These are phyloP conservation scores for Pseudomassariella vexata DNA, from an alignment of 2,329 filamentous ascomycete genomes.

Conservation along the genomic window DNA sequence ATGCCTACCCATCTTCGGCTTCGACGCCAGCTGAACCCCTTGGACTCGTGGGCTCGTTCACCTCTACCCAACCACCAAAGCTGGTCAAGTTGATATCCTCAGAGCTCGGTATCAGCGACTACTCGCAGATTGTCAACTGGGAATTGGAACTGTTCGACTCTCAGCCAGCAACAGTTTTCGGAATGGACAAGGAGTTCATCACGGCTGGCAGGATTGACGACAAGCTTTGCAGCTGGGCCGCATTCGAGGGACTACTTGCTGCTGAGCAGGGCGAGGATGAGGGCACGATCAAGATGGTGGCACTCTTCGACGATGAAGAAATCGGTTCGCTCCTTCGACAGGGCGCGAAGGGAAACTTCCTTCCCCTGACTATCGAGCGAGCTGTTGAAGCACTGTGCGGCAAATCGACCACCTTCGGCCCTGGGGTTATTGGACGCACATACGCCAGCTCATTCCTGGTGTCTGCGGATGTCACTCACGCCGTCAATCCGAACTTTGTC, in stretches of 20 bases:
- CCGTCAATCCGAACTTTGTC: constrained; percentile 91
- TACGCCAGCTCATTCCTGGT: constrained; percentile 90
- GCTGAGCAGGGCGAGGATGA: constrained; percentile 51
- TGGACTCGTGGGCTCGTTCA: constrained; percentile 67
- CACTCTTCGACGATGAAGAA: constrained; percentile 96
- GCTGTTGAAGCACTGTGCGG: constrained; percentile 61
- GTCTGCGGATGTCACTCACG: constrained; percentile 89
- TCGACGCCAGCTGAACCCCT: constrained; percentile 36
- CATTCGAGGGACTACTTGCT: constrained; percentile 75
- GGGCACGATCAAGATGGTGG: constrained; percentile 79
- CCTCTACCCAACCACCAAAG: constrained; percentile 75
- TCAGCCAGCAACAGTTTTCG: constrained; percentile 77
- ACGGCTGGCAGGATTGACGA: constrained; percentile 94
- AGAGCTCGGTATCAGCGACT: constrained; percentile 68
- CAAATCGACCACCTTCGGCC: constrained; percentile 37
- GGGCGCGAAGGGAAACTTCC: constrained; percentile 84
- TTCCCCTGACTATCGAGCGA: constrained; percentile 75
- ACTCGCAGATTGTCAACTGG: constrained; percentile 83
- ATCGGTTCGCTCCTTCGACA: constrained; percentile 88
- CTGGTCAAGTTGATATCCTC: constrained; percentile 78
- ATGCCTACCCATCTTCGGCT: constrained; percentile 33
- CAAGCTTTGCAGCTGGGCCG: constrained; percentile 93
- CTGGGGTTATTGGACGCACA: constrained; percentile 68
- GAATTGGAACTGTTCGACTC: constrained; percentile 92
- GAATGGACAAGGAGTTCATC: constrained; percentile 88